Percentiles rank a stretch among this genome's conserved stretches.
Evolutionary conservation across 352 stramenopile genomes (phyloP).

Genomic region (Phytophthora litchii): DNA sequence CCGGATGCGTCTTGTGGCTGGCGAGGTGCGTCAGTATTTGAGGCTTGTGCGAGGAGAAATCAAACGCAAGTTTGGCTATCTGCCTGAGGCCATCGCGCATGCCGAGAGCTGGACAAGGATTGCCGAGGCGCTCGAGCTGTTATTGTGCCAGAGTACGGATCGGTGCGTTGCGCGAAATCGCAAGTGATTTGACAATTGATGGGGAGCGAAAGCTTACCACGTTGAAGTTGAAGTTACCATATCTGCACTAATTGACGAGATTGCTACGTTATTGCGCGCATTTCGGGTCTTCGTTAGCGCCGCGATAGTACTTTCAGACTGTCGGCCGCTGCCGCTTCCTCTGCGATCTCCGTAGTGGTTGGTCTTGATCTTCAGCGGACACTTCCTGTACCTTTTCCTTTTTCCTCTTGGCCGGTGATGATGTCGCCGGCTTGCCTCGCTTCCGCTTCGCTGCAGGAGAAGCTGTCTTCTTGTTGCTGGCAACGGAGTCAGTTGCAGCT

Average conservation of each 20-base stretch:
- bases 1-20: slow-evolving; percentile 58
- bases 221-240: slow-evolving; percentile 24
- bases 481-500: neutral
- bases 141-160: slow-evolving; percentile 41
- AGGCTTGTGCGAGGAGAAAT: slow-evolving; percentile 73
- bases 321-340: slow-evolving; percentile 24
- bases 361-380: slow-evolving; percentile 1
- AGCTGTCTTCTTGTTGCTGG: slow-evolving; percentile 10
- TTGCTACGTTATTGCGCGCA: neutral
- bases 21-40: slow-evolving; percentile 73
- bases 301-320: slow-evolving; percentile 1
- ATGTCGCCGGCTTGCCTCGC: slow-evolving; percentile 8
- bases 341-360: slow-evolving; percentile 25
- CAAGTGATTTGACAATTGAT: slow-evolving; percentile 13
- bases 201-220: neutral
- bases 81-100: slow-evolving; percentile 78
- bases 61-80: slow-evolving; percentile 80
- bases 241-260: slow-evolving; percentile 7
- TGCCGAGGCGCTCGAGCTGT: slow-evolving; percentile 58
- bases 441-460: slow-evolving; percentile 30
- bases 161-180: slow-evolving; percentile 15
- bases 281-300: neutral
- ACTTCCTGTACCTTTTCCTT: slow-evolving; percentile 14
- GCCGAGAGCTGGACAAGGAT: slow-evolving; percentile 64
- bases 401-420: slow-evolving; percentile 15